Conservation (phyloP, 2,329 filamentous ascomycete genomes). For the Scedosporium minutisporum region DNA sequence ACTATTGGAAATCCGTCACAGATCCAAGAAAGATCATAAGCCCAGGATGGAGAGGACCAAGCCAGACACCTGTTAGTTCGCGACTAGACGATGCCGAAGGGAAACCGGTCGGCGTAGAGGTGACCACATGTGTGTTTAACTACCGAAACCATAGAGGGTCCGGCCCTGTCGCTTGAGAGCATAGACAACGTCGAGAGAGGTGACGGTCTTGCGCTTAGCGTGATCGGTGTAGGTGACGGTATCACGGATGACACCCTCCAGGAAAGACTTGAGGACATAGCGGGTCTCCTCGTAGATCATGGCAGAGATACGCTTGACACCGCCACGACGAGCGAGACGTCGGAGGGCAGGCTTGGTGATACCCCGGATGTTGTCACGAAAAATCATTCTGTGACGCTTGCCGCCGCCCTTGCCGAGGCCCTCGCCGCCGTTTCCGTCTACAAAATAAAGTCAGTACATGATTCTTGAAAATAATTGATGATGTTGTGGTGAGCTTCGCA, state of each 20-base stretch:
- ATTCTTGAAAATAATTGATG: no score
- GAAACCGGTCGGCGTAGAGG: no score
- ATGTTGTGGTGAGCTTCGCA: no score
- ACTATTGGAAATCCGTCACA: no score
- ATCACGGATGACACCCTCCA: conserved; percentile 66
- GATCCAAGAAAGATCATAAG: no score
- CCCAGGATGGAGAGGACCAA: no score
- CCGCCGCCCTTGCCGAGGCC: conserved; percentile 96
- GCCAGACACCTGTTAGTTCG: no score
- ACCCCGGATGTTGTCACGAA: conserved; percentile 99
- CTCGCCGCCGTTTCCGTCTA: conserved; percentile 94
- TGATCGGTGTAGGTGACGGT: conserved; percentile 72
- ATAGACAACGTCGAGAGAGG: conserved; percentile 58
- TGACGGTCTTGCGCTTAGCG: conserved; percentile 75
- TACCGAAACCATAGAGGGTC: conserved; percentile 83
- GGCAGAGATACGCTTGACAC: conserved; percentile 99
- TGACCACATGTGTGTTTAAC: no score
- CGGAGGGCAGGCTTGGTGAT: conserved; percentile 98
- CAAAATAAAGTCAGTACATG: no score
- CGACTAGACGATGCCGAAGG: no score
- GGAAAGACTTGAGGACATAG: conserved; percentile 69
- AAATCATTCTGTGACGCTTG: conserved; percentile 98
- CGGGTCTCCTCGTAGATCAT: conserved; percentile 79
- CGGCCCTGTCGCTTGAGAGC: conserved; percentile 61
- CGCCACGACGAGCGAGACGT: conserved; percentile 96